Conservation (phyloP, 2,329 filamentous ascomycete genomes). For the Pyricularia sp. region DNA sequence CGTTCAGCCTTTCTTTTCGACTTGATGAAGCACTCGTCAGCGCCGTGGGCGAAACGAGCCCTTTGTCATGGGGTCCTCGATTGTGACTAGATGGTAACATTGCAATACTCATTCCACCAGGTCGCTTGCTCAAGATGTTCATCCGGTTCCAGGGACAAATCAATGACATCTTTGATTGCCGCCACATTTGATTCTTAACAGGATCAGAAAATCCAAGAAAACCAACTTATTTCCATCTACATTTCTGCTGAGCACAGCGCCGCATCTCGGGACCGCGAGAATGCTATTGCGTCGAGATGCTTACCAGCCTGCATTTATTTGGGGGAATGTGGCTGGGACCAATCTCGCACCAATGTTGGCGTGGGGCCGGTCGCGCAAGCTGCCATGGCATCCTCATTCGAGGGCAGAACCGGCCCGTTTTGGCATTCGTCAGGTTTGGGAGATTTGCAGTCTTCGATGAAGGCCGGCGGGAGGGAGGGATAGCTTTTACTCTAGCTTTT, state of each 20-base stretch:
- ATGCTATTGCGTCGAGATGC: background rate
- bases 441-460: background rate
- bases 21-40: background rate
- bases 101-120: background rate
- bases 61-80: background rate
- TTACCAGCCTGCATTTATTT: background rate
- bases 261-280: background rate
- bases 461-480: background rate
- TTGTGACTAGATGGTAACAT: background rate
- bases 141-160: background rate
- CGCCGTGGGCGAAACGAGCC: background rate
- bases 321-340: background rate
- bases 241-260: background rate
- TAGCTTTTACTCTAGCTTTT: slow-evolving; percentile 1
- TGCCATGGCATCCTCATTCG: background rate
- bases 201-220: background rate
- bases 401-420: background rate
- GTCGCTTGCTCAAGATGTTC: background rate
- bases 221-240: background rate
- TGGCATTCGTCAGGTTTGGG: background rate
- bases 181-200: background rate
- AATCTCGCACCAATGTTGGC: background rate
- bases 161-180: background rate
- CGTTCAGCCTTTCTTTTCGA: background rate
- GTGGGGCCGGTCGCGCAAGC: background rate